These are phyloP conservation scores for Cryomyces antarcticus DNA, from an alignment of 495 filamentous ascomycete species.

Conservation along the genomic window DNA sequence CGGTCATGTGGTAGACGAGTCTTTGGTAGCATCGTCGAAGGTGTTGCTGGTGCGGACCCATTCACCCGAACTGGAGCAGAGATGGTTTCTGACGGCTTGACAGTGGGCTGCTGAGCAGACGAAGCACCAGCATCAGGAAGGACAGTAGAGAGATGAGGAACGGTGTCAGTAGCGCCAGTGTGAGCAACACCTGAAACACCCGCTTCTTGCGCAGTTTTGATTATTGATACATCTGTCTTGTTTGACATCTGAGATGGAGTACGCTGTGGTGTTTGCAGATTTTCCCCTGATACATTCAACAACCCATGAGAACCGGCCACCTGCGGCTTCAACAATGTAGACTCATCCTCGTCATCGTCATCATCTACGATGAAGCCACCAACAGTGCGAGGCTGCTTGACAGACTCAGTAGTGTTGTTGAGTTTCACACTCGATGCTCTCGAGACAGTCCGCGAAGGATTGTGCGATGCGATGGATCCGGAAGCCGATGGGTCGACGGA, in stretches of 20 bases:
- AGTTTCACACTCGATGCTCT: not conserved
- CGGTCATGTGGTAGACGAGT: conserved; percentile 54
- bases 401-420: not conserved
- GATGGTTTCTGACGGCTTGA: conserved; percentile 5
- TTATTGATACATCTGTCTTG: conserved; percentile 33
- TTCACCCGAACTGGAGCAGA: conserved; percentile 5
- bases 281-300: conserved; percentile 9
- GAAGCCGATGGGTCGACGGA: not conserved
- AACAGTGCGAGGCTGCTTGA: conserved; percentile 42
- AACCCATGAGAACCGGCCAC: conserved; percentile 11
- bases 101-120: not conserved
- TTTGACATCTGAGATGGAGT: conserved; percentile 32
- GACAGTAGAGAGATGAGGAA: conserved; percentile 22
- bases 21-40: conserved; percentile 17
- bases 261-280: conserved; percentile 19
- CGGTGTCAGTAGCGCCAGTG: conserved; percentile 28
- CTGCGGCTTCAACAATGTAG: conserved; percentile 18
- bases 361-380: conserved; percentile 70
- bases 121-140: conserved; percentile 6
- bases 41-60: not conserved
- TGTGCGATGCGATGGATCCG: not conserved
- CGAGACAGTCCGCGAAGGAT: not conserved
- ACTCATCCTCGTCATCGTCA: conserved; percentile 28
- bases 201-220: conserved; percentile 31
- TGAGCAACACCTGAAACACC: conserved; percentile 31